Evolutionary conservation across 805 yeast species (phyloP), one percentile per base, ranked within the genome.

Genomic region (Metschnikowia kunwiensis): DNA sequence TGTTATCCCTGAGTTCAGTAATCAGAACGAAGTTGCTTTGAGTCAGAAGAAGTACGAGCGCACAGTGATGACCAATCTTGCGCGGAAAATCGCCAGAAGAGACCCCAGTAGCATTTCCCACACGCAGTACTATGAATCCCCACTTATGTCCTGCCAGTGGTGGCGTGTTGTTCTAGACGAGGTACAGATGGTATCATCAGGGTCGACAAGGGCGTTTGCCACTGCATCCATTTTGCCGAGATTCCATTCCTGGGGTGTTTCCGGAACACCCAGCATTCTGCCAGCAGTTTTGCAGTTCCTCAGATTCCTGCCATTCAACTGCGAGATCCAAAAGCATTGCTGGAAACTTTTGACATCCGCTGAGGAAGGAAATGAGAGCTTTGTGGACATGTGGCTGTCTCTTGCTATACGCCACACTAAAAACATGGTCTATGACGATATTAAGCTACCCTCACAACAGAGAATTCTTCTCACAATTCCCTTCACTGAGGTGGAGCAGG

Each of bases 201-300:
- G 81, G 15, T 70, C 78, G 3, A 76, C 91, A 0, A 76, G 84
- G 34, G 86, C 93, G 1, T 87, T 95, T 14, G 78, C 75, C 38
- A 85, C 88, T 38, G 87, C 96, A 0, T 68, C 84, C 2, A 63
- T 85, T 24, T 75, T 93, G 17, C 91, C 96, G 4, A 69, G 96
- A 34, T 75, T 78, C 30, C 97, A 93, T 61, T 79, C 96, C 0
- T 93, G 97, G 97, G 97, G 95, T 11, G 96, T 89, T 0, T 86
- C 96, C 1, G 98, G 98, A 5, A 93, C 98, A 0, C 95, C 97
- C 0, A 82, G 88, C 11, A 78, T 80, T 46, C 66, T 89, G 31
- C 77, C 74, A 28, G 82, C 95, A 0, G 69, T 87, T 5, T 54
- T 89, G 22, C 72, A 77, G 10, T 91, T 86, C 51, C 57, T 88